A percentile compares a stretch with the other conserved stretches of the same genome.
Conservation (phyloP, 2,329 filamentous ascomycete genomes). For the Arthroderma sp. region DNA sequence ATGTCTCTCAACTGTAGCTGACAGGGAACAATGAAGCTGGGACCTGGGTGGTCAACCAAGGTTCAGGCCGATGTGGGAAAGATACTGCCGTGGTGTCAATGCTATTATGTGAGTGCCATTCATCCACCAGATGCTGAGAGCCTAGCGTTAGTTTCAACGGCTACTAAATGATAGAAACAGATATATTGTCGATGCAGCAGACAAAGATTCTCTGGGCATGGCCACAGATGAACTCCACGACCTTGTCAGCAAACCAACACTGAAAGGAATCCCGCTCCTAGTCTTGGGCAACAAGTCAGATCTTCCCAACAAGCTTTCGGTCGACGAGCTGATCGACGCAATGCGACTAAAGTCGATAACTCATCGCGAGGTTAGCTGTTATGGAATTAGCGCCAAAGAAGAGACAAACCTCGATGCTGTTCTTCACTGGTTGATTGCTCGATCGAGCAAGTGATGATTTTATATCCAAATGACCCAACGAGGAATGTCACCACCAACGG, state of each 20-base stretch:
- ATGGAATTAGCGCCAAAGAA: slow-evolving; percentile 96
- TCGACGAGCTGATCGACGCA: slow-evolving; percentile 89
- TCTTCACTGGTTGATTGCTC: slow-evolving; percentile 88
- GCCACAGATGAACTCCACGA: slow-evolving; percentile 88
- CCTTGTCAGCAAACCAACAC: slow-evolving; percentile 67
- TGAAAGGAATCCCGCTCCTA: slow-evolving; percentile 81
- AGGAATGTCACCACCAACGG: too few species aligned
- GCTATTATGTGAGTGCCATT: slow-evolving; percentile 59
- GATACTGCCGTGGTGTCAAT: slow-evolving; percentile 94
- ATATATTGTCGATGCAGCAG: slow-evolving; percentile 95
- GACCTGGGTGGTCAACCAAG: slow-evolving; percentile 93
- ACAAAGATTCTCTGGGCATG: slow-evolving; percentile 63
- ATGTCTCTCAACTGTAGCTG: too few species aligned
- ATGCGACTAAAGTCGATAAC: slow-evolving; percentile 81
- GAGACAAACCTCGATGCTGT: slow-evolving; percentile 98
- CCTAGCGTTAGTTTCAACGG: too few species aligned
- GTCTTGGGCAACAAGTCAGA: slow-evolving; percentile 97
- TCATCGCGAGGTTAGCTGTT: slow-evolving; percentile 91
- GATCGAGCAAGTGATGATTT: slow-evolving; percentile 53
- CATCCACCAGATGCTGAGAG: too few species aligned
- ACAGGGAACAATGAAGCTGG: slow-evolving; percentile 45
- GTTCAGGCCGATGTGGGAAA: slow-evolving; percentile 98
- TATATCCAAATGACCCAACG: too few species aligned
- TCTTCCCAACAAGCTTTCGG: slow-evolving; percentile 74
- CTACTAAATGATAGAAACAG: slow-evolving; percentile 24